Evolutionary conservation across 495 filamentous ascomycete genomes (phyloP).

Genomic region (Thermothielavioides terrestris): DNA sequence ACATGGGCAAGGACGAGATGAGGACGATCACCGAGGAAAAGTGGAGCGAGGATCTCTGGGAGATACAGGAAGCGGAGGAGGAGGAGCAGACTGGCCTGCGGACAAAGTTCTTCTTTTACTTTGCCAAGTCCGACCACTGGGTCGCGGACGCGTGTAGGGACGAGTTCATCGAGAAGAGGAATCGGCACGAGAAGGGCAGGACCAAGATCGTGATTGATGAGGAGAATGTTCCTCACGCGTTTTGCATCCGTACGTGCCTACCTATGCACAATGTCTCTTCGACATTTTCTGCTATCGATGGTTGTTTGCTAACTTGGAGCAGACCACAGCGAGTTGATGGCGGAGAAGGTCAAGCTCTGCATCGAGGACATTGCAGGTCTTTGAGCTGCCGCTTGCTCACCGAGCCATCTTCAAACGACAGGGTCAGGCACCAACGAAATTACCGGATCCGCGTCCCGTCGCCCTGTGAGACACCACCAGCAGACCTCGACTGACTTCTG

Average conservation of each 20-base stretch:
- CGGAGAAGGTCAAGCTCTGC: constrained; percentile 56
- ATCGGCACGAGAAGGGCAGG: constrained; percentile 18
- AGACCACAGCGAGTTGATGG: constrained; percentile 57
- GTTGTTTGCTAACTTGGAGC: not conserved
- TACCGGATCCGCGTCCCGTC: too few relatives aligned
- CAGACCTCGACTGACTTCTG: too few relatives aligned
- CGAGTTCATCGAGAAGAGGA: constrained; percentile 53
- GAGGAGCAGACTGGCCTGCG: constrained; percentile 2
- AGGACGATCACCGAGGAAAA: constrained; percentile 59
- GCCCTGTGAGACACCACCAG: too few relatives aligned
- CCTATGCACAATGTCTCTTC: not conserved
- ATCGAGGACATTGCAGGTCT: constrained; percentile 43
- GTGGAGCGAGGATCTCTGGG: constrained; percentile 66
- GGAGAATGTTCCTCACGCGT: constrained; percentile 65
- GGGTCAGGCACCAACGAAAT: too few relatives aligned
- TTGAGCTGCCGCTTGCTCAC: not conserved
- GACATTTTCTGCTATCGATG: not conserved
- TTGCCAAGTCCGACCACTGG: constrained; percentile 72
- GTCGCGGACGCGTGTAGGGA: constrained; percentile 69
- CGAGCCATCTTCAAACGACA: too few relatives aligned
- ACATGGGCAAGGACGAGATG: constrained; percentile 61
- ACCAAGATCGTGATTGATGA: constrained; percentile 59
- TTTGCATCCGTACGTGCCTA: constrained; percentile 62
- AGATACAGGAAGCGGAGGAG: constrained; percentile 36
- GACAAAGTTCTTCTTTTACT: constrained; percentile 63